These are phyloP conservation scores for Pseudopithomyces chartarum DNA, from an alignment of 2,329 filamentous ascomycete species.

Conservation along the genomic window DNA sequence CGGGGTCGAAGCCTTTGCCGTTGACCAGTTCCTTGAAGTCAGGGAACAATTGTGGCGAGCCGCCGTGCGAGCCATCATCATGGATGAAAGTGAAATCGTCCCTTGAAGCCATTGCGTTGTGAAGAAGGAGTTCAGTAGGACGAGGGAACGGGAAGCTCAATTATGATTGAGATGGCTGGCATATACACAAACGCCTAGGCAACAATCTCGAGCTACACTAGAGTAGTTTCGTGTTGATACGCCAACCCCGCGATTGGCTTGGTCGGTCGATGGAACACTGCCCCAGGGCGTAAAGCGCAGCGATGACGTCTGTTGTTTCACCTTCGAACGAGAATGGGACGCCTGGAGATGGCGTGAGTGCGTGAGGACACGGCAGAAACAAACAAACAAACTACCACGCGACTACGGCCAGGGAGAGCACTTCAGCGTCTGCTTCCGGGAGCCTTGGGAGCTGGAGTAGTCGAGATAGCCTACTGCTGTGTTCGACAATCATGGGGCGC, in stretches of 20 bases:
- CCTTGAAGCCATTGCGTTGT: constrained; percentile 18
- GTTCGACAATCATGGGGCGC: neutral
- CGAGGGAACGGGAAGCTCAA: neutral
- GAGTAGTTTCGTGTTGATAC: neutral
- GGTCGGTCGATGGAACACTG: neutral
- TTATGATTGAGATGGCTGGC: neutral
- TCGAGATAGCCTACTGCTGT: neutral
- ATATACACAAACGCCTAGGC: neutral
- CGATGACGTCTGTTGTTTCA: constrained; percentile 18
- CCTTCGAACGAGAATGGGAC: neutral
- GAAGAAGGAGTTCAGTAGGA: neutral
- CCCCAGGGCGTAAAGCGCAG: neutral
- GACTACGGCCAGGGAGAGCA: no score
- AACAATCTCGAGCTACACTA: neutral
- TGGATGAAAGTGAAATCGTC: constrained; percentile 43
- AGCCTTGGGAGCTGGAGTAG: neutral
- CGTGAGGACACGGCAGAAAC: neutral
- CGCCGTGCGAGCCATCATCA: constrained; percentile 14
- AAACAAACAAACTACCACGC: neutral
- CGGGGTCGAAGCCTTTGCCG: constrained; percentile 44
- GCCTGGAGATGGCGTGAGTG: neutral
- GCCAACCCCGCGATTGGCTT: constrained; percentile 7
- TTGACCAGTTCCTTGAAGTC: constrained; percentile 41
- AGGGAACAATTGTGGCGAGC: constrained; percentile 38
- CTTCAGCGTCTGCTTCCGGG: no score